Evolutionary conservation across 192 early-diverging fungal genomes (phyloP).

Genomic region (Umbelopsis vinacea): DNA sequence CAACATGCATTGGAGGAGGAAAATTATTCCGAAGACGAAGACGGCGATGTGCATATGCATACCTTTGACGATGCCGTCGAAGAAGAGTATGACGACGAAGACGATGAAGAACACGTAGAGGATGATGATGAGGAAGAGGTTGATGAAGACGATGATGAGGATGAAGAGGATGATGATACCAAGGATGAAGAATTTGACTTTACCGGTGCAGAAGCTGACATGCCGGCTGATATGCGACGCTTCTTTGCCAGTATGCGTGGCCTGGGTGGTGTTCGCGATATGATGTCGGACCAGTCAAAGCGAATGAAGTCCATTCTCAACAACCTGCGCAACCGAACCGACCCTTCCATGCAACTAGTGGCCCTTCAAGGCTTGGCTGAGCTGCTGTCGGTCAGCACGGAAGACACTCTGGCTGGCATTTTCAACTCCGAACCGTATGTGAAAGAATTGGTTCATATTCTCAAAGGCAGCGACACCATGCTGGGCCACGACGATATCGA

Average conservation of each 20-base stretch:
- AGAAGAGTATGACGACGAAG: slow-evolving; percentile 27
- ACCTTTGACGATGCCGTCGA: background rate
- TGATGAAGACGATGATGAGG: slow-evolving; percentile 36
- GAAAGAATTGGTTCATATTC: slow-evolving; percentile 67
- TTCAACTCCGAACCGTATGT: slow-evolving; percentile 71
- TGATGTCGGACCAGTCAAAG: slow-evolving; percentile 42
- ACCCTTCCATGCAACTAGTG: slow-evolving; percentile 75
- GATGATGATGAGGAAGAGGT: slow-evolving; percentile 33
- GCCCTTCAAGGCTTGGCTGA: slow-evolving; percentile 86
- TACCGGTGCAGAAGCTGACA: slow-evolving; percentile 1
- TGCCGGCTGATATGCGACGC: slow-evolving; percentile 24
- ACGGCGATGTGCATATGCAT: slow-evolving; percentile 14
- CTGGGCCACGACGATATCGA: slow-evolving; percentile 39
- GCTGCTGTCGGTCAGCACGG: slow-evolving; percentile 77
- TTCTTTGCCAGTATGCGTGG: slow-evolving; percentile 37
- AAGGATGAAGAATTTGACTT: slow-evolving; percentile 45
- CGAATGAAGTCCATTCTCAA: slow-evolving; percentile 64
- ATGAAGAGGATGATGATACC: slow-evolving; percentile 42
- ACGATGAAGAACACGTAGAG: slow-evolving; percentile 15
- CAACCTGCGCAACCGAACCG: slow-evolving; percentile 58
- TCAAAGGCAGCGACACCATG: slow-evolving; percentile 53
- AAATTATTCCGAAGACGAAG: slow-evolving; percentile 17
- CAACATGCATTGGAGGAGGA: slow-evolving; percentile 25
- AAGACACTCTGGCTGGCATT: slow-evolving; percentile 62
- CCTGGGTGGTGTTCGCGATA: slow-evolving; percentile 42